Conservation (phyloP, 1,139 yeast genomes). For the Pichia sp. region DNA sequence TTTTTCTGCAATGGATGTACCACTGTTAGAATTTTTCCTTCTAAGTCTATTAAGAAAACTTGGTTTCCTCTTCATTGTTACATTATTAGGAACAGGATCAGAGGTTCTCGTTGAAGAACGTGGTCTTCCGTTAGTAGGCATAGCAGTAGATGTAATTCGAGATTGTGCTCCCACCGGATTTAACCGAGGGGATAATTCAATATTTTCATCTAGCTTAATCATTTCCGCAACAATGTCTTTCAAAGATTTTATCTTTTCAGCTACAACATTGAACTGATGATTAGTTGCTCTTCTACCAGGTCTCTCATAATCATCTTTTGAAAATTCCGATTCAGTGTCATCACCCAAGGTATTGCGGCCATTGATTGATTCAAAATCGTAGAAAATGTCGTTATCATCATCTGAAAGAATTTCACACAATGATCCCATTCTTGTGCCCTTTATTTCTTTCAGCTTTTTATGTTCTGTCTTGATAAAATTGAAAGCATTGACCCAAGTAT, state of each 20-base stretch:
- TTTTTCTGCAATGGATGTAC: conserved; percentile 4
- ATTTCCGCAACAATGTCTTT: conserved; percentile 12
- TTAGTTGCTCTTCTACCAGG: conserved; percentile 2
- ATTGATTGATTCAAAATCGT: not conserved
- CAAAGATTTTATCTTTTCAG: conserved; percentile 14
- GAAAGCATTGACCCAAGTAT: conserved; percentile 77
- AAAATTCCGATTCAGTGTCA: not conserved
- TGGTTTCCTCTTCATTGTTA: conserved; percentile 2
- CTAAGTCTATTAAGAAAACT: conserved; percentile 8
- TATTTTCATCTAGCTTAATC: conserved; percentile 1
- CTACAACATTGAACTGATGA: conserved; percentile 16
- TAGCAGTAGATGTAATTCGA: not conserved
- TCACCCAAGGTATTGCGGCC: too few relatives aligned
- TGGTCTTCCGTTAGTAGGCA: not conserved
- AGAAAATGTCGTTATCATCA: not conserved
- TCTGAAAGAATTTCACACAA: conserved; percentile 8
- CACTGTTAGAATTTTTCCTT: conserved; percentile 1
- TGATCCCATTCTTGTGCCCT: conserved; percentile 2
- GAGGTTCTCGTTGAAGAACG: not conserved
- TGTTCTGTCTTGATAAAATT: conserved; percentile 35
- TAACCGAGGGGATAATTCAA: not conserved
- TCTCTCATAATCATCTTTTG: not conserved
- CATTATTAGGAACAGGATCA: not conserved
- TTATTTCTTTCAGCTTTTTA: conserved; percentile 12
- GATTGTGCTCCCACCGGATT: not conserved